Evolutionary conservation across 306 rosid species (phyloP).

Genomic region (Comarum palustre): DNA sequence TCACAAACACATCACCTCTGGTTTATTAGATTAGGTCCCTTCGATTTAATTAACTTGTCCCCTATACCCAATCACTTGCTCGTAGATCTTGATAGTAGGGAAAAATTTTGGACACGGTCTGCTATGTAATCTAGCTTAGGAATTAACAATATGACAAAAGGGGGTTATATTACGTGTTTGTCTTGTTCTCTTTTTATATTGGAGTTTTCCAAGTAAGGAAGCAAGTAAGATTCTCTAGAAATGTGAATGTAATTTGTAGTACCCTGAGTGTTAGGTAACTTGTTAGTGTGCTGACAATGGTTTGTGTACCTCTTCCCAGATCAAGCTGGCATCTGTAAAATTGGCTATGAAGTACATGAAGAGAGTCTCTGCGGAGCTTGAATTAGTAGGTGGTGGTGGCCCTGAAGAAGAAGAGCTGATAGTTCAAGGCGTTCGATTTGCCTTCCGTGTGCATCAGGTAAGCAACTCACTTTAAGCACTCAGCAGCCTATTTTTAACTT

Average conservation of each 20-base stretch:
- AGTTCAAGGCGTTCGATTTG: conserved; percentile 86
- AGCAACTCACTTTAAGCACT: conserved; percentile 7
- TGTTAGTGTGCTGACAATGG: conserved; percentile 20
- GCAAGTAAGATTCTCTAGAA: conserved; percentile 33
- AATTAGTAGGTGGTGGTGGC: conserved; percentile 67
- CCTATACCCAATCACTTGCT: conserved; percentile 4
- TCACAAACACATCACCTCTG: background rate
- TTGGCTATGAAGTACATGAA: conserved; percentile 95
- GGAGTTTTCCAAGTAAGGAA: conserved; percentile 19
- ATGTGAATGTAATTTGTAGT: conserved; percentile 11
- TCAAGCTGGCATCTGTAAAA: conserved; percentile 90
- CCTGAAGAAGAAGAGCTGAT: conserved; percentile 97
- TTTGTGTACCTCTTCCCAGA: conserved; percentile 42
- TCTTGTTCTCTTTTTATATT: conserved; percentile 35
- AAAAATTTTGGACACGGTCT: conserved; percentile 26
- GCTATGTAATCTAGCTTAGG: conserved; percentile 18
- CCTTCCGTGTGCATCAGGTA: conserved; percentile 99
- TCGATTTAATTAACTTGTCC: conserved; percentile 14
- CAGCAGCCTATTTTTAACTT: background rate
- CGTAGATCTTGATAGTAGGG: conserved; percentile 20
- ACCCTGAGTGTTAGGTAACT: conserved; percentile 11
- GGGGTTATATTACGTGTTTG: conserved; percentile 37
- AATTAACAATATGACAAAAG: conserved; percentile 49
- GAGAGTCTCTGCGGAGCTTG: conserved; percentile 95
- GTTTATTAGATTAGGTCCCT: background rate